Evolutionary conservation across 208 protist genomes (phyloP).

Genomic region (Trypanosoma melophagium): DNA sequence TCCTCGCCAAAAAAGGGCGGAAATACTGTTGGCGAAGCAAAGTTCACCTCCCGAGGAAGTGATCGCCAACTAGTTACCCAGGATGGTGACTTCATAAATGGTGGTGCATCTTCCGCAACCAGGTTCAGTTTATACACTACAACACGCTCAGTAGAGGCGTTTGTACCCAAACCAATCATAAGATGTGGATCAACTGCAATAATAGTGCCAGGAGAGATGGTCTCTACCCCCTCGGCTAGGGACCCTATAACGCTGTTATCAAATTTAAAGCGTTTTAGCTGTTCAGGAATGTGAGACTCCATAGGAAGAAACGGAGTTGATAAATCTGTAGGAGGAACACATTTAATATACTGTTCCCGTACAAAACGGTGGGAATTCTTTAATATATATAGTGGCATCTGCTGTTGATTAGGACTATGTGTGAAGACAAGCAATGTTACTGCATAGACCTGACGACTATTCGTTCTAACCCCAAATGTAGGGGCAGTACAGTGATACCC

Average conservation of each 20-base stretch:
- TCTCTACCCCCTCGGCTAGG: conserved; percentile 21
- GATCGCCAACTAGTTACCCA: conserved; percentile 84
- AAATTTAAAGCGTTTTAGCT: conserved; percentile 75
- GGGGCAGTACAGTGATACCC: conserved; percentile 85
- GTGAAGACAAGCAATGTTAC: conserved; percentile 82
- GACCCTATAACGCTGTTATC: conserved; percentile 46
- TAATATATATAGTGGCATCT: conserved; percentile 64
- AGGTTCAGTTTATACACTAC: conserved; percentile 75
- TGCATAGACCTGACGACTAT: conserved; percentile 31
- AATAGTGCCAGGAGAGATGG: conserved; percentile 57
- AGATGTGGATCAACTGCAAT: conserved; percentile 80
- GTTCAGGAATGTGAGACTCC: conserved; percentile 68
- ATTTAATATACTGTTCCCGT: conserved; percentile 58
- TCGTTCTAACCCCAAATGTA: conserved; percentile 72
- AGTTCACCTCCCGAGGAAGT: conserved; percentile 68
- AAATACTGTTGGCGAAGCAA: conserved; percentile 72
- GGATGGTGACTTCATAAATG: conserved; percentile 59
- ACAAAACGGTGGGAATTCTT: conserved; percentile 69
- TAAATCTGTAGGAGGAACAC: conserved; percentile 43
- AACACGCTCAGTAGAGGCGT: conserved; percentile 50
- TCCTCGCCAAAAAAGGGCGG: conserved; percentile 46
- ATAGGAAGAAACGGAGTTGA: conserved; percentile 56
- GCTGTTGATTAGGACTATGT: conserved; percentile 42
- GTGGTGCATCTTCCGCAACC: conserved; percentile 46
- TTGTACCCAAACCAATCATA: conserved; percentile 75